Base-by-base conservation (phyloP, 345 rosid species). In the Garcia nutans region DNA sequence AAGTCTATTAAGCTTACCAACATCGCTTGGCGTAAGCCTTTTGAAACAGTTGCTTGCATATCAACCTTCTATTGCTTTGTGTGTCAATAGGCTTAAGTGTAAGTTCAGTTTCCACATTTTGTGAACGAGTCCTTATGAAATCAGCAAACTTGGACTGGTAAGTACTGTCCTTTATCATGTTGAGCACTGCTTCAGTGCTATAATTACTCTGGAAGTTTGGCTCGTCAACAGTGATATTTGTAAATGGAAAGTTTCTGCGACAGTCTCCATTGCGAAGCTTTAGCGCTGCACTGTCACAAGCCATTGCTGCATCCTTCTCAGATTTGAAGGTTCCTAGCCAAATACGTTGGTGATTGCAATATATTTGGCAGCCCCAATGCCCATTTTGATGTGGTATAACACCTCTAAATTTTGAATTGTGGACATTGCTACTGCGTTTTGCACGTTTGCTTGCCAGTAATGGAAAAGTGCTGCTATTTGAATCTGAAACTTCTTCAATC, bases 11-110 rank as follows among this genome's bases (percentile, higher is more conserved):
- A 95, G 93, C 60, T 89, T 91, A 2, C 98, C 96, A 3, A 94
- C 98, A 73, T 94, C 97, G 28, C 97, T 94, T 0, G 97, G 95
- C 2, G 97, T 94, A 23, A 94, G 80, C 62, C 82, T 94, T 94
- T 16, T 82, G 86, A 69, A 94, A 94, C 15, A 94, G 86, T 65
- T 73, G 81, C 56, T 78, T 77, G 76, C 85, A 87, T 0, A 72
- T 24, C 19, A 84, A 19, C 19, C 82, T 79, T 72, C 64, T 77
- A 11, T 70, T 79, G 20, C 44, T 79, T 15, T 76, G 78, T 52
- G 72, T 68, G 65, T 72, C 23, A 28, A 55, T 81, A 10, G 60
- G 64, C 13, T 71, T 72, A 31, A 76, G 75, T 59, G 58, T 26
- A 68, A 8, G 61, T 41, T 45, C 79, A 2, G 70, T 63, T 56